Base-by-base conservation (phyloP, 2,329 filamentous ascomycete genomes). In the Periconia macrospinosa region DNA sequence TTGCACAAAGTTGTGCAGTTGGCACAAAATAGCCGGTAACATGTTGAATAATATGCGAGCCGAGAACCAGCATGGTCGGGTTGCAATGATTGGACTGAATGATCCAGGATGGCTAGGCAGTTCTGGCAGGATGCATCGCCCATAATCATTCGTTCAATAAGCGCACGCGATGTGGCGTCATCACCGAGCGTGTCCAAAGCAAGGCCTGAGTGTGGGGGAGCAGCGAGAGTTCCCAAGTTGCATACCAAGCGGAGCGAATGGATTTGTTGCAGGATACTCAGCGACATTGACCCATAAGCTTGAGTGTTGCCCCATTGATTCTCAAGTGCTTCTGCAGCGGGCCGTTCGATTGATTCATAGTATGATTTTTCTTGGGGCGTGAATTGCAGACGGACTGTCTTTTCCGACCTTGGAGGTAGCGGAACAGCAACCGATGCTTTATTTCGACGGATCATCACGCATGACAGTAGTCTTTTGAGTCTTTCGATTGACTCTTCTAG, bases 241-340 rank as follows among this genome's bases (percentile, higher is more conserved):
- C 80, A 82, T 2, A 81, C 60, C 15, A 79, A 61, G 0, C 80
- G 68, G 37, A 82, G 60, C 0, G 70, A 63, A 35, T 82, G 76
- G 37, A 83, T 80, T 40, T 73, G 69, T 50, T 79, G 75, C 0
- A 82, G 54, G 0, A 75, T 73, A 42, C 77, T 79, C 13, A 75
- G 63, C 41, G 72, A 78, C 1, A 64, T 52, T 0, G 55, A 55
- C 1, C 54, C 30, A 0, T 49, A 19, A 0, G 57, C 56, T 0
- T 53, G 41, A 1, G 56, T 49, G 0, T 54, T 20, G 10, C 18
- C n/a, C 1, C 76, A 43, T 2, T 69, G 69, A 8, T 75, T 65
- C 1, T 76, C 69, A 3, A 58, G 19, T n/a, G 50, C 30, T 11
- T 50, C 41, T 1, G 35, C 27, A 9, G 48, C 48, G 18, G 42